phyloP scores from a whole-genome alignment of 352 stramenopile genomes.

The Phytophthora crassamura region DNA sequence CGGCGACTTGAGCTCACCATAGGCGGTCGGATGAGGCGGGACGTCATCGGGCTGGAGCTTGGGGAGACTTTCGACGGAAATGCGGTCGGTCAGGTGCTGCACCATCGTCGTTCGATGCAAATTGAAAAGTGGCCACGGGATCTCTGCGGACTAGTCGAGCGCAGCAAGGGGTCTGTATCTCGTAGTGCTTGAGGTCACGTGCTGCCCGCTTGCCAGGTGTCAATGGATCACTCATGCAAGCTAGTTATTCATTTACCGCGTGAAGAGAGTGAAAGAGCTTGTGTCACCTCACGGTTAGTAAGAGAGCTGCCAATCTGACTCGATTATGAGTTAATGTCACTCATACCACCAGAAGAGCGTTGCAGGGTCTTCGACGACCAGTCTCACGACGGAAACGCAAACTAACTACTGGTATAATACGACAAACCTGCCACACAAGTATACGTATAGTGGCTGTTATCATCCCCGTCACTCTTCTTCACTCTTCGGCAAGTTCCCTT shows the following conservation, averaged over 20 bases:
- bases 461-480: neutral
- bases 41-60: constrained; percentile 1
- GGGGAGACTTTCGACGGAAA: constrained; percentile 14
- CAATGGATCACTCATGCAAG: constrained; percentile 2
- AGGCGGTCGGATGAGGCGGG: neutral
- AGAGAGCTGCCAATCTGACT: constrained; percentile 8
- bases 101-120: constrained; percentile 6
- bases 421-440: too few species aligned
- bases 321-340: neutral
- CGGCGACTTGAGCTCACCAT: constrained; percentile 15
- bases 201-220: neutral
- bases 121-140: constrained; percentile 17
- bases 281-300: neutral
- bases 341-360: neutral
- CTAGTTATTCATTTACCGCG: neutral
- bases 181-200: neutral
- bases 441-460: too few species aligned
- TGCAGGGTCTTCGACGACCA: neutral
- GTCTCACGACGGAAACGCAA: too few species aligned
- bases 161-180: constrained; percentile 1
- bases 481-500: constrained; percentile 6
- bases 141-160: too few species aligned
- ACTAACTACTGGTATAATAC: too few species aligned
- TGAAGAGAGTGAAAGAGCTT: neutral
- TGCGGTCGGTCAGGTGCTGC: constrained; percentile 17